A percentile compares a stretch with the other conserved stretches of the same genome.
These are phyloP conservation scores for Zymoseptoria ardabiliae DNA, from an alignment of 2,329 filamentous ascomycete genomes.

Conservation along the genomic window DNA sequence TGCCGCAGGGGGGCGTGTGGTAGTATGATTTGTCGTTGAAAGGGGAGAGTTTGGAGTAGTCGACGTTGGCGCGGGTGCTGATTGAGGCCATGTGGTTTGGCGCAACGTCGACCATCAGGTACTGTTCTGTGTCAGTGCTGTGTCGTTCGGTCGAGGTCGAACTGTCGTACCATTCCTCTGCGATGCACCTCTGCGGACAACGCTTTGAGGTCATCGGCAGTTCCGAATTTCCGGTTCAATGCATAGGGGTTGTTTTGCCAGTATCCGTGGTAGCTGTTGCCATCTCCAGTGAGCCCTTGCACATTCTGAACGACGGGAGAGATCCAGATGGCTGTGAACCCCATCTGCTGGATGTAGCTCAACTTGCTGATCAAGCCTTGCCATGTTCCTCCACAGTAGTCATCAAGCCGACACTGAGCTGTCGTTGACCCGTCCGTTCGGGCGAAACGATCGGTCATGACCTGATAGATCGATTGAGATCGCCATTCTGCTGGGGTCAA, in stretches of 20 bases:
- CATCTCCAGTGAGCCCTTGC: slow-evolving; percentile 30
- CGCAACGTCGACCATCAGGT: slow-evolving; percentile 44
- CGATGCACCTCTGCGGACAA: slow-evolving; percentile 38
- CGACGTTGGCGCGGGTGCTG: slow-evolving; percentile 21
- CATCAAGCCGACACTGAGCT: slow-evolving; percentile 34
- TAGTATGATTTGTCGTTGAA: slow-evolving; percentile 36
- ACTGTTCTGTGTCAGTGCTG: slow-evolving; percentile 3
- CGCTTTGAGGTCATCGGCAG: slow-evolving; percentile 36
- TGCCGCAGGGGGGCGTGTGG: slow-evolving; percentile 48
- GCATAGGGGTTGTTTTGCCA: slow-evolving; percentile 40
- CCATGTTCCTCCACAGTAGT: slow-evolving; percentile 45
- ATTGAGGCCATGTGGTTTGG: slow-evolving; percentile 38
- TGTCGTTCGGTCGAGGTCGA: neutral
- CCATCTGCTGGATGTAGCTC: slow-evolving; percentile 45
- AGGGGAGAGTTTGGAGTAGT: slow-evolving; percentile 32
- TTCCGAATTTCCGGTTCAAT: slow-evolving; percentile 42
- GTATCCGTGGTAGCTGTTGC: slow-evolving; percentile 42
- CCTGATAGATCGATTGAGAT: slow-evolving; percentile 51
- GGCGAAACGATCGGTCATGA: slow-evolving; percentile 51
- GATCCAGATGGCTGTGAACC: slow-evolving; percentile 38
- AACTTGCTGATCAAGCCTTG: slow-evolving; percentile 37
- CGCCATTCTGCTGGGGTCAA: slow-evolving; percentile 29
- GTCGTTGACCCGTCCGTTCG: slow-evolving; percentile 40
- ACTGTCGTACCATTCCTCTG: slow-evolving; percentile 34
- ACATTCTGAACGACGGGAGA: slow-evolving; percentile 38